phyloP scores from a whole-genome alignment of 495 filamentous ascomycete genomes.

The Venustampulla echinocandica region DNA sequence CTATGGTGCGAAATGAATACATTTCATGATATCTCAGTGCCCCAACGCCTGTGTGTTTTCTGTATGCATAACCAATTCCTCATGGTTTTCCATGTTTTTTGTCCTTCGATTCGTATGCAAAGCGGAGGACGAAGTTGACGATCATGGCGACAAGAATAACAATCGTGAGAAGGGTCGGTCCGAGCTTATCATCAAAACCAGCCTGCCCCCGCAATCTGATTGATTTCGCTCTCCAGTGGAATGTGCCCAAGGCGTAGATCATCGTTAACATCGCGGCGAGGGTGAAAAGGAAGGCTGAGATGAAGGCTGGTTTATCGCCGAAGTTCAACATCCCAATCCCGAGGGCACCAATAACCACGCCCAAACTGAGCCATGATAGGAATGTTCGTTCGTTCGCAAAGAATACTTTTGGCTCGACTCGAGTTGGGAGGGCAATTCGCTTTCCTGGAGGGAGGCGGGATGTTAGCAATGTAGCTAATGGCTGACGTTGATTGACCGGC shows the following conservation, averaged over 20 bases:
- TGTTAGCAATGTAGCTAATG: too few relatives aligned
- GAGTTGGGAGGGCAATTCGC: conserved; percentile 93
- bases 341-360: conserved; percentile 91
- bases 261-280: conserved; percentile 90
- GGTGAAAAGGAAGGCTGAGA: conserved; percentile 88
- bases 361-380: conserved; percentile 98
- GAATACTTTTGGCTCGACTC: conserved; percentile 99
- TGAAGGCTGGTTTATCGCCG: conserved; percentile 84
- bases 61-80: too few relatives aligned
- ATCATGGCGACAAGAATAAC: conserved; percentile 77
- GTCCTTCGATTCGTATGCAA: conserved; percentile 27
- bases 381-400: conserved; percentile 99
- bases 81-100: conserved; percentile 18
- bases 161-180: conserved; percentile 81
- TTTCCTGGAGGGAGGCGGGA: conserved; percentile 55
- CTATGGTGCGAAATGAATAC: too few relatives aligned
- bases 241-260: conserved; percentile 90
- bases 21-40: not conserved
- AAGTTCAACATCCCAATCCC: conserved; percentile 97
- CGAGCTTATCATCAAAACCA: conserved; percentile 92
- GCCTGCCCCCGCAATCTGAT: conserved; percentile 87
- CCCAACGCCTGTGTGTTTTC: too few relatives aligned
- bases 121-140: conserved; percentile 86
- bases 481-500: too few relatives aligned
- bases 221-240: conserved; percentile 92